These are phyloP conservation scores for Didymella keratinophila DNA, from an alignment of 2,329 filamentous ascomycete species.

Conservation along the genomic window DNA sequence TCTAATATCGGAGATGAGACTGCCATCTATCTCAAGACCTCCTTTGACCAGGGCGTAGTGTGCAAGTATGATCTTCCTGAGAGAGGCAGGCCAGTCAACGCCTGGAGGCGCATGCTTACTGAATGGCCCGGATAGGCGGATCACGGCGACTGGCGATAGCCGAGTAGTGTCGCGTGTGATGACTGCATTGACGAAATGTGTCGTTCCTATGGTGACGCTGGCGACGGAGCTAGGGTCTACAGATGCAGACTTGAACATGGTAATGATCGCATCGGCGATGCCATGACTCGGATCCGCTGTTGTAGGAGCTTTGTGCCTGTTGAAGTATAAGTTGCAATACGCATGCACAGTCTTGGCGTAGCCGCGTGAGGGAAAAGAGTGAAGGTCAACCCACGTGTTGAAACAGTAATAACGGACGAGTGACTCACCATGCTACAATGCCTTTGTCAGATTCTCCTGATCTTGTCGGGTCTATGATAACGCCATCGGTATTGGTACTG, in stretches of 20 bases:
- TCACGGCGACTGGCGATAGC: constrained; percentile 61
- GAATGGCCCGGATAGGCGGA: constrained; percentile 60
- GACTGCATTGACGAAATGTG: constrained; percentile 62
- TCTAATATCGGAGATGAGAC: constrained; percentile 52
- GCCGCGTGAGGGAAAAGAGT: background rate
- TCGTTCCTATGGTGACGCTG: constrained; percentile 62
- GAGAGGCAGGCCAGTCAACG: constrained; percentile 56
- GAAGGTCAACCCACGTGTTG: constrained; percentile 17
- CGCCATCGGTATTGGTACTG: constrained; percentile 50
- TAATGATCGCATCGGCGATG: constrained; percentile 46
- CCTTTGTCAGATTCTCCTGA: constrained; percentile 38
- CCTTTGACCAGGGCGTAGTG: constrained; percentile 58
- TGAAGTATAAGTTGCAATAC: background rate
- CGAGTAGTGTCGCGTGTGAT: constrained; percentile 59
- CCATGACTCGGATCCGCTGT: constrained; percentile 50
- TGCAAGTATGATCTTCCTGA: constrained; percentile 58
- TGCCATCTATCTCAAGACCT: constrained; percentile 60
- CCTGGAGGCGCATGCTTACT: constrained; percentile 60
- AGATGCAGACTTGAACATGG: constrained; percentile 46
- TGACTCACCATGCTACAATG: constrained; percentile 46
- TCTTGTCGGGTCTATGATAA: constrained; percentile 45
- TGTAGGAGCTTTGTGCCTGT: constrained; percentile 51
- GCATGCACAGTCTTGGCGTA: too few species aligned
- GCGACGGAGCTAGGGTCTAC: constrained; percentile 46
- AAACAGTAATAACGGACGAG: background rate